phyloP scores from a whole-genome alignment of 768 basidiomycete species.

The Mycena leptocephala region DNA sequence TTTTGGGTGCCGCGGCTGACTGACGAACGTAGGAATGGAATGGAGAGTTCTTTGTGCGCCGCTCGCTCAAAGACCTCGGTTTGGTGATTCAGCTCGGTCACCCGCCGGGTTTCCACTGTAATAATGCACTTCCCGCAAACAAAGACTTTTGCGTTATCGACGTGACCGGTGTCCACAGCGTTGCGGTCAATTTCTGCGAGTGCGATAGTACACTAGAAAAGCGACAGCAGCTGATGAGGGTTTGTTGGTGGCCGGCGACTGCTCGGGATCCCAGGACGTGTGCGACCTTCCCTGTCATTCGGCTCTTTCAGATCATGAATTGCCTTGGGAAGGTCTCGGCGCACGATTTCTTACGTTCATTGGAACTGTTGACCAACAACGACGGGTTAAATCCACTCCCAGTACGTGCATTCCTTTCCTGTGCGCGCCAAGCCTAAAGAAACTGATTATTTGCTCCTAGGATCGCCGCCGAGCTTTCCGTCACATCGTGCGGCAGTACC shows the following conservation, averaged over 20 bases:
- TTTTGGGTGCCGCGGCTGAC: not conserved
- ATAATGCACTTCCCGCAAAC: not conserved
- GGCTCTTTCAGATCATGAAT: slow-evolving; percentile 11
- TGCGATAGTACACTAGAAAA: not conserved
- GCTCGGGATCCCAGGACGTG: not conserved
- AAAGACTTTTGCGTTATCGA: not conserved
- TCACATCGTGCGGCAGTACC: not conserved
- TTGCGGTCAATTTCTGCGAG: not conserved
- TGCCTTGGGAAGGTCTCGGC: slow-evolving; percentile 7
- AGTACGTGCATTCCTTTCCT: not conserved
- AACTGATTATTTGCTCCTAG: not conserved
- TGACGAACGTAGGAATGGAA: not conserved
- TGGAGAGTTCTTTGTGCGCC: not conserved
- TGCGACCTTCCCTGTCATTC: not conserved
- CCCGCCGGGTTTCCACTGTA: not conserved
- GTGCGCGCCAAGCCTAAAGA: too few species aligned
- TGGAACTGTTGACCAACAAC: slow-evolving; percentile 17
- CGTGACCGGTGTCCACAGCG: not conserved
- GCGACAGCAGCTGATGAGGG: slow-evolving; percentile 27
- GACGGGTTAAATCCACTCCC: not conserved
- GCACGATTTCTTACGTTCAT: not conserved
- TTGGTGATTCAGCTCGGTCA: slow-evolving; percentile 8
- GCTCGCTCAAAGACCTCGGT: not conserved
- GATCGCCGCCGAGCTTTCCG: slow-evolving; percentile 2
- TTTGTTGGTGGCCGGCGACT: slow-evolving; percentile 29